Conservation (phyloP, 176 grass and related monocot genomes). For the Otatea glauca region DNA sequence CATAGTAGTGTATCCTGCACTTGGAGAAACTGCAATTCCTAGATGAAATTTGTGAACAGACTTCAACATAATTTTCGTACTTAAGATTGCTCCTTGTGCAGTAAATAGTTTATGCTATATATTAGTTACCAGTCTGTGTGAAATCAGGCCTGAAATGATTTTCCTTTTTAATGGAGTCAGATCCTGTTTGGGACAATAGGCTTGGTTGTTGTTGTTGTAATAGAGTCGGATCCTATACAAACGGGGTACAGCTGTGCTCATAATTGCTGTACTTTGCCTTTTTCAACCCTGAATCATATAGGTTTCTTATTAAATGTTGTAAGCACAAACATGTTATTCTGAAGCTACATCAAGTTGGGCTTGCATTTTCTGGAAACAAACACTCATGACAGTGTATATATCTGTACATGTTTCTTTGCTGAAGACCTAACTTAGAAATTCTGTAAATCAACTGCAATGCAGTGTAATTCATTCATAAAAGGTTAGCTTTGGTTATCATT, state of each 20-base stretch:
- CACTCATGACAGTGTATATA: not conserved
- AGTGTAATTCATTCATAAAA: conserved; percentile 8
- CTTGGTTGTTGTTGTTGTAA: too few relatives aligned
- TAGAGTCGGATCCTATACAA: not conserved
- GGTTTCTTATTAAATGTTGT: not conserved
- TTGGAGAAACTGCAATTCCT: not conserved
- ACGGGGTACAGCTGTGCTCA: not conserved
- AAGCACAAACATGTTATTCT: not conserved
- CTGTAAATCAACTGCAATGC: not conserved
- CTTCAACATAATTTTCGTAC: not conserved
- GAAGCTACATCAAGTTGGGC: not conserved
- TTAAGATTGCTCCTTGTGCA: not conserved
- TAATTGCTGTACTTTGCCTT: conserved; percentile 14
- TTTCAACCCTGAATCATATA: not conserved
- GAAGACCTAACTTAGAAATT: not conserved
- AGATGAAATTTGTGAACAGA: not conserved
- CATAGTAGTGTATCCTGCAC: not conserved
- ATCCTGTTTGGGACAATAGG: not conserved
- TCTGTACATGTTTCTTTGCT: not conserved
- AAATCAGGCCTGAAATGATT: not conserved
- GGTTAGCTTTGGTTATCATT: conserved; percentile 26
- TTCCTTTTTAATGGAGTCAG: not conserved
- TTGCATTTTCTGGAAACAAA: conserved; percentile 22
- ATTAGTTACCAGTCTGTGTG: not conserved
- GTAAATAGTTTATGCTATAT: not conserved